phyloP scores from a whole-genome alignment of 371 early-diverging fungal genomes.

The Apophysomyces elegans region DNA sequence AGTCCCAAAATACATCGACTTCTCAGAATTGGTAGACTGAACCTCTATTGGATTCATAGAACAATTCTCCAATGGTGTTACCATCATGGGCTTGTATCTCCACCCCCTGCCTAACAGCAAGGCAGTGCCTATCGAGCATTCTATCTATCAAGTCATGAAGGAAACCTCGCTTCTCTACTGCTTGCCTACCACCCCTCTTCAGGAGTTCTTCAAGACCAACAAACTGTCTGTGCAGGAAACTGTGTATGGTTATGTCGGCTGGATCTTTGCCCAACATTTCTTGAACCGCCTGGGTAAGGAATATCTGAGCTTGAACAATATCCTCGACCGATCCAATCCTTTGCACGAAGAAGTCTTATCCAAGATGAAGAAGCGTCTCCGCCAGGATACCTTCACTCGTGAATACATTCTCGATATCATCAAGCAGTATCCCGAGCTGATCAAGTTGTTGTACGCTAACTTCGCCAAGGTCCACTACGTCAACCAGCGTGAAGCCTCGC shows the following conservation, averaged over 20 bases:
- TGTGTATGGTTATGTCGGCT: slow-evolving; percentile 94
- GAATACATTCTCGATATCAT: slow-evolving; percentile 97
- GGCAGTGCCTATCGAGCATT: slow-evolving; percentile 86
- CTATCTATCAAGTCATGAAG: slow-evolving; percentile 94
- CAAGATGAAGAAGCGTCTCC: slow-evolving; percentile 96
- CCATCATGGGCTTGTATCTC: slow-evolving; percentile 92
- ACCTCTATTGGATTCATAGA: slow-evolving; percentile 51
- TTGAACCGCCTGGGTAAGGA: slow-evolving; percentile 96
- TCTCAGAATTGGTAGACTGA: not conserved
- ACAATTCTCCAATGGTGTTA: slow-evolving; percentile 98
- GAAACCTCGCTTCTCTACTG: slow-evolving; percentile 96
- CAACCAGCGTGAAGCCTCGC: slow-evolving; percentile 63
- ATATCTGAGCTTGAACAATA: slow-evolving; percentile 79
- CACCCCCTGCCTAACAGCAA: slow-evolving; percentile 81
- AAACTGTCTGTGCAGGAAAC: slow-evolving; percentile 94
- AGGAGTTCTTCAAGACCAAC: slow-evolving; percentile 91
- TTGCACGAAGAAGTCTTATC: slow-evolving; percentile 90
- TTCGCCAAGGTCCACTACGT: slow-evolving; percentile 96
- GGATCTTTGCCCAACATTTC: slow-evolving; percentile 98
- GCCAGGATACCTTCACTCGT: slow-evolving; percentile 97
- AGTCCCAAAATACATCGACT: slow-evolving; percentile 20
- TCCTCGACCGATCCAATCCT: slow-evolving; percentile 81
- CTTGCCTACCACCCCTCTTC: slow-evolving; percentile 94
- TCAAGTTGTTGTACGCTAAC: slow-evolving; percentile 92
- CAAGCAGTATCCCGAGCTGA: slow-evolving; percentile 90